These are phyloP conservation scores for Quercus agrifolia DNA, from an alignment of 306 rosid genomes.

Conservation along the genomic window DNA sequence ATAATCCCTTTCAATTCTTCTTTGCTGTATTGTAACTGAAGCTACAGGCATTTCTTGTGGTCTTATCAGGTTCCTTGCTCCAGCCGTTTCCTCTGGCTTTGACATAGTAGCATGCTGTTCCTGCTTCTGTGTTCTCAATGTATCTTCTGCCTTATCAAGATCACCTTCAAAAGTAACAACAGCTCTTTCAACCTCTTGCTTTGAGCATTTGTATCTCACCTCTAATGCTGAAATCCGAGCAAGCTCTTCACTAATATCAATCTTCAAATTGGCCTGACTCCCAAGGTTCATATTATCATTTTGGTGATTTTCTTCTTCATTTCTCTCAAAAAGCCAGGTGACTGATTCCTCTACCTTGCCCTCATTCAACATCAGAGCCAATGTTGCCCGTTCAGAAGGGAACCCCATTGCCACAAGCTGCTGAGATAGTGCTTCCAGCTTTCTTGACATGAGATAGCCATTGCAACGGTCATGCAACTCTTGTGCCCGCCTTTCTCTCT, in stretches of 20 bases:
- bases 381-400: constrained; percentile 54
- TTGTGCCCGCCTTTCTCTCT: constrained; percentile 81
- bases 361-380: constrained; percentile 64
- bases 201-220: constrained; percentile 54
- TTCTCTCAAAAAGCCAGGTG: constrained; percentile 65
- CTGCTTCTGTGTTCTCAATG: constrained; percentile 53
- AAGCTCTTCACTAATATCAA: constrained; percentile 78
- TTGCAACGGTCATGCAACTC: constrained; percentile 77
- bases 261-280: constrained; percentile 54
- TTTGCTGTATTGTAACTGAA: constrained; percentile 43
- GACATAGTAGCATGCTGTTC: constrained; percentile 37
- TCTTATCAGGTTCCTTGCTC: constrained; percentile 31
- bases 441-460: constrained; percentile 75
- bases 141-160: constrained; percentile 58
- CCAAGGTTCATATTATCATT: constrained; percentile 29
- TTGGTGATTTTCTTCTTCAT: constrained; percentile 41
- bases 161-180: constrained; percentile 82
- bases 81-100: constrained; percentile 54
- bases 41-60: constrained; percentile 39
- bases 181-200: constrained; percentile 80
- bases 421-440: constrained; percentile 73
- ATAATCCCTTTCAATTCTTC: constrained; percentile 56
- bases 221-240: constrained; percentile 53
- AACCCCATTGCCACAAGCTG: constrained; percentile 80
- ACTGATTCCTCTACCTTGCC: constrained; percentile 80